Conservation (phyloP, 305 asterid genomes). For the Solanum chacoense region DNA sequence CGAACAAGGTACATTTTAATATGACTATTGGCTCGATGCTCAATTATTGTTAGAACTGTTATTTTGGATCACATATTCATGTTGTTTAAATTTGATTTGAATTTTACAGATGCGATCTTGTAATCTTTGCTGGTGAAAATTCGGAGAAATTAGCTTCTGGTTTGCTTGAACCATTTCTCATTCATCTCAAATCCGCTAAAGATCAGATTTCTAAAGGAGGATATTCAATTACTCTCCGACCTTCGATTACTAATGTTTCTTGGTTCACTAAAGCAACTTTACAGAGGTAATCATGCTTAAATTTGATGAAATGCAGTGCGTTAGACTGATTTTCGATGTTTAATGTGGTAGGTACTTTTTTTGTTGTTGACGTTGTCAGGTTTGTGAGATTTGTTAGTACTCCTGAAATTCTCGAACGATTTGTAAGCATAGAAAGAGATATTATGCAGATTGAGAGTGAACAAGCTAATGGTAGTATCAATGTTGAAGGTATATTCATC, state of each 20-base stretch:
- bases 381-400: constrained; percentile 75
- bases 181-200: constrained; percentile 61
- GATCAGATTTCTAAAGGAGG: constrained; percentile 83
- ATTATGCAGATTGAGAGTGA: constrained; percentile 70
- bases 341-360: not conserved
- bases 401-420: constrained; percentile 81
- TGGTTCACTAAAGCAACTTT: constrained; percentile 80
- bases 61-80: not conserved
- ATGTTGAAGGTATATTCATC: constrained; percentile 33
- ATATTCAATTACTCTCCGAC: constrained; percentile 56
- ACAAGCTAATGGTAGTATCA: constrained; percentile 24
- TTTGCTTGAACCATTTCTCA: constrained; percentile 57
- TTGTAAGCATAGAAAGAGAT: constrained; percentile 64
- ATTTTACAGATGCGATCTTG: constrained; percentile 64
- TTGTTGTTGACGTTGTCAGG: constrained; percentile 18
- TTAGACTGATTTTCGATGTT: not conserved
- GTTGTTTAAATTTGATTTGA: not conserved
- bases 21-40: not conserved
- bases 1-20: constrained; percentile 52
- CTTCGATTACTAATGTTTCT: constrained; percentile 22
- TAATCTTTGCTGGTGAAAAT: constrained; percentile 50
- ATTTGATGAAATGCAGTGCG: not conserved
- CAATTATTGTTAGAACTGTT: not conserved
- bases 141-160: constrained; percentile 78
- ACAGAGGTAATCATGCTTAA: constrained; percentile 32